phyloP scores from a whole-genome alignment of 2,329 filamentous ascomycete species.

The Pseudopyrenochaeta lycopersici region DNA sequence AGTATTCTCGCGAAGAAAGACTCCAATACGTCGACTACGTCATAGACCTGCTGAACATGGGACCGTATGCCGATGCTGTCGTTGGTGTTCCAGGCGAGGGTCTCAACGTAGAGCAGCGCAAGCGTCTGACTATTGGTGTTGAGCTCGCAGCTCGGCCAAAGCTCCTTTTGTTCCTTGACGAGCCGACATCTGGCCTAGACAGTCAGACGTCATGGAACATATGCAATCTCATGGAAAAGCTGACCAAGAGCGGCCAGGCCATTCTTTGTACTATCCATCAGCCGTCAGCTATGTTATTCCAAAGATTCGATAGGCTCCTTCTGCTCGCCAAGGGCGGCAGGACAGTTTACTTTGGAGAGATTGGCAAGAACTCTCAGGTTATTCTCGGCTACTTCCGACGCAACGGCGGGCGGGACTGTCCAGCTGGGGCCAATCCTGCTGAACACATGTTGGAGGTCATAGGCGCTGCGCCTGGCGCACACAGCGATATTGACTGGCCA shows the following conservation, averaged over 20 bases:
- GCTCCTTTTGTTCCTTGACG: slow-evolving; percentile 56
- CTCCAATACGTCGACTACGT: slow-evolving; percentile 28
- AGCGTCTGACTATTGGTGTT: slow-evolving; percentile 69
- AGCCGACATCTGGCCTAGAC: slow-evolving; percentile 85
- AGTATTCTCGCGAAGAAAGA: slow-evolving; percentile 20
- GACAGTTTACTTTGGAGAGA: slow-evolving; percentile 82
- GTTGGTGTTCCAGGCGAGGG: slow-evolving; percentile 24
- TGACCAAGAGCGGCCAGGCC: slow-evolving; percentile 80
- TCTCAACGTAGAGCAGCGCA: slow-evolving; percentile 64
- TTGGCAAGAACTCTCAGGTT: slow-evolving; percentile 72
- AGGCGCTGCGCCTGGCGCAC: slow-evolving; percentile 39
- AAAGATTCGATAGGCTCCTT: slow-evolving; percentile 82
- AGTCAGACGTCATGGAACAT: slow-evolving; percentile 62
- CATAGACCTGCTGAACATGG: slow-evolving; percentile 23
- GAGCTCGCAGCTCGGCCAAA: slow-evolving; percentile 48
- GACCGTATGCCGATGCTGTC: slow-evolving; percentile 30
- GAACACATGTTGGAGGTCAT: slow-evolving; percentile 74
- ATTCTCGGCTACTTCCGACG: slow-evolving; percentile 78
- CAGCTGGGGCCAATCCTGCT: slow-evolving; percentile 74
- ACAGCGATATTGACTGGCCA: slow-evolving; percentile 51
- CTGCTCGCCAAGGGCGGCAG: slow-evolving; percentile 79
- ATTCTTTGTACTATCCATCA: slow-evolving; percentile 96
- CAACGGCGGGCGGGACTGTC: slow-evolving; percentile 71
- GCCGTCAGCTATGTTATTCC: slow-evolving; percentile 89
- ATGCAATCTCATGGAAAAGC: slow-evolving; percentile 82